These are phyloP conservation scores for Paecilomyces sp. DNA, from an alignment of 2,329 filamentous ascomycete species.

Conservation along the genomic window DNA sequence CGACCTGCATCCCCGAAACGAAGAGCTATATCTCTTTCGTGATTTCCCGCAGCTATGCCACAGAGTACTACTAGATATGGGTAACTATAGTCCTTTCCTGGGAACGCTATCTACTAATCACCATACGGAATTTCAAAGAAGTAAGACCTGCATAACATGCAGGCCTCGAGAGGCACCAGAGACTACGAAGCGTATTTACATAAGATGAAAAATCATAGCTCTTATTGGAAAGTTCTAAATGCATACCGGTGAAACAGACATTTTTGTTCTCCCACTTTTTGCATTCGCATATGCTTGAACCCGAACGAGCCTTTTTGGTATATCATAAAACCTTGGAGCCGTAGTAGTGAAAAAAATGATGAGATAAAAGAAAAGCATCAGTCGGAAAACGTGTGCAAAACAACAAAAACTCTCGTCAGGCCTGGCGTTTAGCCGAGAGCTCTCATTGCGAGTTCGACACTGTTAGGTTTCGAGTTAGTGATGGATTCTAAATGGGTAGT, in stretches of 20 bases:
- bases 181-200: too few relatives aligned
- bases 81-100: too few relatives aligned
- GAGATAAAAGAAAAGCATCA: neutral
- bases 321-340: neutral
- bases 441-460: constrained; percentile 42
- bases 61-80: too few relatives aligned
- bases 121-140: too few relatives aligned
- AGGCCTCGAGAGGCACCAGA: too few relatives aligned
- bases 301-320: neutral
- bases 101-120: too few relatives aligned
- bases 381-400: neutral
- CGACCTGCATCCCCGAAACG: neutral
- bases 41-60: too few relatives aligned
- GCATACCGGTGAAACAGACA: neutral
- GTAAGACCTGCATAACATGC: too few relatives aligned
- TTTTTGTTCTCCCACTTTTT: neutral
- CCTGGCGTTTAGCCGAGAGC: constrained; percentile 28
- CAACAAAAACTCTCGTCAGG: neutral
- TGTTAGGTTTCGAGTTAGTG: constrained; percentile 9
- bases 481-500: constrained; percentile 9
- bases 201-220: neutral
- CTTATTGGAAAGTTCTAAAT: neutral
- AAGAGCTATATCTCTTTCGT: neutral
- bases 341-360: neutral
- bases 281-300: neutral